A percentile compares a stretch with the other conserved stretches of the same genome.
These are phyloP conservation scores for Lumnitzera littorea DNA, from an alignment of 345 rosid species.

Conservation along the genomic window DNA sequence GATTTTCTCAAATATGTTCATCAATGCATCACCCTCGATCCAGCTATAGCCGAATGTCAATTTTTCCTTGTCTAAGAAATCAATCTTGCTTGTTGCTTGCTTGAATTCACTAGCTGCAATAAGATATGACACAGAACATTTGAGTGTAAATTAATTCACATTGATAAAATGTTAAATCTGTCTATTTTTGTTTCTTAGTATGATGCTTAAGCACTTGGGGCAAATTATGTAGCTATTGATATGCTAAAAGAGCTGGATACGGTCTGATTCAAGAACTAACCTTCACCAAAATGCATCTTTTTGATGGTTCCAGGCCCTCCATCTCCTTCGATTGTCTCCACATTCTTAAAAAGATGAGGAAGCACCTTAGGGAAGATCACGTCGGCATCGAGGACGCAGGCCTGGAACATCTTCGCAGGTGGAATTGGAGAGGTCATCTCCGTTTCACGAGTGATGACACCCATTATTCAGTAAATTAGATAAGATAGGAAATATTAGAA, in stretches of 20 bases:
- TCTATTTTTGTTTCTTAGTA: too few relatives aligned
- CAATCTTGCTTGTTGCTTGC: conserved; percentile 7
- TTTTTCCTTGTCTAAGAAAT: conserved; percentile 7
- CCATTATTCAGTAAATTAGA: conserved; percentile 1
- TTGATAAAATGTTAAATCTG: too few relatives aligned
- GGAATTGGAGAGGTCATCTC: conserved; percentile 11
- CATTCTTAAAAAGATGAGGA: conserved; percentile 16
- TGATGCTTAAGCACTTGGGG: too few relatives aligned
- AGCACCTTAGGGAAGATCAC: conserved; percentile 17
- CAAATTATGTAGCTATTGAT: too few relatives aligned
- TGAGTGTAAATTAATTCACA: too few relatives aligned
- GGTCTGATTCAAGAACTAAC: background rate
- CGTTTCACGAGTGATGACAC: conserved; percentile 7
- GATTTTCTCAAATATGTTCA: conserved; percentile 8
- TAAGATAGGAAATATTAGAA: background rate
- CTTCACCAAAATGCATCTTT: conserved; percentile 19
- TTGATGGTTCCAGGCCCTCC: conserved; percentile 30
- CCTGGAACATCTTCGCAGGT: conserved; percentile 17
- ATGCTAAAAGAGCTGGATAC: too few relatives aligned
- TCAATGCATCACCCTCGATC: conserved; percentile 11
- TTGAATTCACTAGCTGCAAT: conserved; percentile 8
- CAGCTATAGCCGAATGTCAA: conserved; percentile 7
- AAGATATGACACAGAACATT: too few relatives aligned
- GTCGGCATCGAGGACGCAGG: conserved; percentile 14
- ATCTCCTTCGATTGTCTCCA: conserved; percentile 23